Evolutionary conservation across 805 yeast species (phyloP).

Genomic region (Brettanomyces bruxellensis): DNA sequence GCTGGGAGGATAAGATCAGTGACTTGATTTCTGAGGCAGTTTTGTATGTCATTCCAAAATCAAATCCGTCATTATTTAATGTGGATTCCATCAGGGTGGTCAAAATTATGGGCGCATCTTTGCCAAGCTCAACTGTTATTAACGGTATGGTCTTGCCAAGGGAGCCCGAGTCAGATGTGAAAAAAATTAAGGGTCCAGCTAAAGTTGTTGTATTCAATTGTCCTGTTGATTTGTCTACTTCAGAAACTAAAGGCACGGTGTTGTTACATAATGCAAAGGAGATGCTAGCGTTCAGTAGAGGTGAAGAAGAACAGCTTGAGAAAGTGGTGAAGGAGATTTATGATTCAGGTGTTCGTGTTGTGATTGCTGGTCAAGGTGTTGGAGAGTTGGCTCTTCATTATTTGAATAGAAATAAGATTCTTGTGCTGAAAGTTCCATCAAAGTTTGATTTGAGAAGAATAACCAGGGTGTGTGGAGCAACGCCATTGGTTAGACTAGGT

Average conservation of each 20-base stretch:
- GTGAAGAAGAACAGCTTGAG: conserved; percentile 92
- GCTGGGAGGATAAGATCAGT: conserved; percentile 71
- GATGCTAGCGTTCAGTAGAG: conserved; percentile 92
- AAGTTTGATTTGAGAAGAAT: conserved; percentile 91
- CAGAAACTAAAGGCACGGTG: conserved; percentile 98
- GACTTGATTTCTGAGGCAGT: conserved; percentile 81
- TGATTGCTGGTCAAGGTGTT: conserved; percentile 88
- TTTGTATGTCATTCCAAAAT: conserved; percentile 63
- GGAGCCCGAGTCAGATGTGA: conserved; percentile 90
- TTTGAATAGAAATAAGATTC: conserved; percentile 74
- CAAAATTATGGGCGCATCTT: conserved; percentile 88
- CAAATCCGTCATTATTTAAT: conserved; percentile 60
- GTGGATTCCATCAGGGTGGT: conserved; percentile 94
- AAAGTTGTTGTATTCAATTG: conserved; percentile 91
- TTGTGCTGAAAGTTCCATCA: conserved; percentile 84
- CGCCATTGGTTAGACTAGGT: conserved; percentile 88
- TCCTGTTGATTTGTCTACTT: conserved; percentile 88
- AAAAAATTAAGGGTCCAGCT: conserved; percentile 49
- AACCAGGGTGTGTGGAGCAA: conserved; percentile 94
- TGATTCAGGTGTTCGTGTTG: conserved; percentile 79
- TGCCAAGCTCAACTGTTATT: conserved; percentile 66
- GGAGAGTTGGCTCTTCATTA: conserved; percentile 93
- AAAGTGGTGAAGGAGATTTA: conserved; percentile 71
- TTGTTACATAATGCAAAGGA: conserved; percentile 92
- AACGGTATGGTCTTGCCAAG: conserved; percentile 98